Evolutionary conservation across 2,329 filamentous ascomycete species (phyloP).

Genomic region (Sphaerostilbella broomeana): DNA sequence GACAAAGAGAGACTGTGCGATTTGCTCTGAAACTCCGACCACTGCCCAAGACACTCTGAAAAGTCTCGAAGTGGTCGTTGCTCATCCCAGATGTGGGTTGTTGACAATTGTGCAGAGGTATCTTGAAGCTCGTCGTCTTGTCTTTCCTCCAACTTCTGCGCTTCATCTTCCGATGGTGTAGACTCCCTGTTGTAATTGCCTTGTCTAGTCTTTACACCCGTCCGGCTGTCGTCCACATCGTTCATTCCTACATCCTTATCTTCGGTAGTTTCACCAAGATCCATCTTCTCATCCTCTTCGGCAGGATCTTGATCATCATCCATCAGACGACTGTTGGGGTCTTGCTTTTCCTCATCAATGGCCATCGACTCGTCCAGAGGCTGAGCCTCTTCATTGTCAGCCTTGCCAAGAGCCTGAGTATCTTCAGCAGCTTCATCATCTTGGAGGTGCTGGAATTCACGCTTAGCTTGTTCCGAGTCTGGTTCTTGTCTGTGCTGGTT

Average conservation of each 20-base stretch:
- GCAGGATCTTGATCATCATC: constrained; percentile 48
- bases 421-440: constrained; percentile 78
- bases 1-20: constrained; percentile 83
- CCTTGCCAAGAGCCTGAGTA: constrained; percentile 83
- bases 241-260: constrained; percentile 35
- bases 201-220: constrained; percentile 54
- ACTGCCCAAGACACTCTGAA: constrained; percentile 61
- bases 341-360: constrained; percentile 62
- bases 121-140: constrained; percentile 44
- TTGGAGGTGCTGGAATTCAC: constrained; percentile 90
- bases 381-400: constrained; percentile 78
- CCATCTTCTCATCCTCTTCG: constrained; percentile 39
- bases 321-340: constrained; percentile 40
- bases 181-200: constrained; percentile 51
- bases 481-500: constrained; percentile 40
- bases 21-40: constrained; percentile 75
- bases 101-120: constrained; percentile 58
- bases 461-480: constrained; percentile 65
- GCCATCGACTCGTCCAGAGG: constrained; percentile 86
- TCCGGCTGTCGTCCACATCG: constrained; percentile 47
- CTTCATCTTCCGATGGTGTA: constrained; percentile 31
- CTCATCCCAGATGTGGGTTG: constrained; percentile 59
- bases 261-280: constrained; percentile 30
- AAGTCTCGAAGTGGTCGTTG: constrained; percentile 40
- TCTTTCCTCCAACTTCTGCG: constrained; percentile 38